Conservation (phyloP, 345 rosid genomes). For the Gossypium arboreum region DNA sequence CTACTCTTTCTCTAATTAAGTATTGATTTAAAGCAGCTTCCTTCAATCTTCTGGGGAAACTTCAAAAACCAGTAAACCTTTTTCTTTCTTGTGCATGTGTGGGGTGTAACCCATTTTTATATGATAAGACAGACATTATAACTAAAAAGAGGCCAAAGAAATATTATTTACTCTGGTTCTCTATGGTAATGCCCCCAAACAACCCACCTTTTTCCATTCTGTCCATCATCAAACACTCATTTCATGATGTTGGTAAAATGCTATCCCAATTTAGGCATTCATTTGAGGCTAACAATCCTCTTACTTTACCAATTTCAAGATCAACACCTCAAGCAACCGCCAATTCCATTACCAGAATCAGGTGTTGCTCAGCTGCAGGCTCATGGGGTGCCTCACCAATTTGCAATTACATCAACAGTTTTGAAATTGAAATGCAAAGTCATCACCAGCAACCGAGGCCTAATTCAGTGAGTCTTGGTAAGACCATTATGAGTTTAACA, state of each 20-base stretch:
- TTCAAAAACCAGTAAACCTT: neutral
- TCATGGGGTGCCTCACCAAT: neutral
- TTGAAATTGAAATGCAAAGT: neutral
- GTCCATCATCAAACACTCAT: neutral
- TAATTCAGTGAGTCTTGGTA: neutral
- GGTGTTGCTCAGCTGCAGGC: neutral
- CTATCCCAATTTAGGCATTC: neutral
- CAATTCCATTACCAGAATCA: neutral
- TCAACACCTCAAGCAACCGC: neutral
- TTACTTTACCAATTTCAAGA: neutral
- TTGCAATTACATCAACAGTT: neutral
- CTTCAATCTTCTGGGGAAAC: neutral
- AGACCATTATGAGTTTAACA: neutral
- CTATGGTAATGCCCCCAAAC: no score
- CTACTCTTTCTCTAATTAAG: no score
- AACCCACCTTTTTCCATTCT: neutral
- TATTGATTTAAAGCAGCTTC: neutral
- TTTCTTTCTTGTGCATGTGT: no score
- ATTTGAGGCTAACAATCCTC: neutral
- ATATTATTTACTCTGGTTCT: no score
- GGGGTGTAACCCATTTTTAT: no score
- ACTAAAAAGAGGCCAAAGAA: neutral
- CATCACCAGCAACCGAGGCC: neutral
- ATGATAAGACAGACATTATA: no score
- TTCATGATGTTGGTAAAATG: neutral